Evolutionary conservation across 345 rosid genomes (phyloP).

Genomic region (Sonneratia caseolaris): DNA sequence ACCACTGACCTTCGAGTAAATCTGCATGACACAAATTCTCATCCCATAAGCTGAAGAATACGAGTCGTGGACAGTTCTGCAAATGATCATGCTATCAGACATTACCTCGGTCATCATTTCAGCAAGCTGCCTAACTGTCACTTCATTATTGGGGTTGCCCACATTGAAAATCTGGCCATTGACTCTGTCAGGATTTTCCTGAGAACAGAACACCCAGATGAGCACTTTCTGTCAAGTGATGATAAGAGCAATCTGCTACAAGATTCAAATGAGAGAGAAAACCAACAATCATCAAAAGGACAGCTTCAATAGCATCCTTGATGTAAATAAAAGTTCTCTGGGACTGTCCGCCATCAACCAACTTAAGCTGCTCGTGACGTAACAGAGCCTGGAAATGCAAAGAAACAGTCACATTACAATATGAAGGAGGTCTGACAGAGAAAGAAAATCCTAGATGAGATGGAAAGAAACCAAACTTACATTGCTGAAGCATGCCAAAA

Average conservation of each 20-base stretch:
- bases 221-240: not conserved
- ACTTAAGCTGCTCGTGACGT: conserved; percentile 44
- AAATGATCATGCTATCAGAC: not conserved
- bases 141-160: conserved; percentile 47
- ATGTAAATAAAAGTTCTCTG: conserved; percentile 44
- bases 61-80: not conserved
- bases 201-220: not conserved
- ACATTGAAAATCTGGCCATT: conserved; percentile 43
- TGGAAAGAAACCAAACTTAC: conserved; percentile 29
- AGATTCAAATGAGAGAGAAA: not conserved
- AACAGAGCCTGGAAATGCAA: conserved; percentile 27
- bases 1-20: conserved; percentile 31
- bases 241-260: not conserved
- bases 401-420: not conserved
- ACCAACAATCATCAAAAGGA: conserved; percentile 42
- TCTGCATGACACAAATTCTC: conserved; percentile 13
- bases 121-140: conserved; percentile 44
- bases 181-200: conserved; percentile 48
- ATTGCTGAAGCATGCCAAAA: conserved; percentile 95
- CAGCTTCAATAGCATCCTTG: conserved; percentile 49
- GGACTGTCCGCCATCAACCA: conserved; percentile 49
- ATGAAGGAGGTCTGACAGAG: not conserved
- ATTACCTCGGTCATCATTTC: conserved; percentile 47
- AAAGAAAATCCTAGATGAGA: not conserved
- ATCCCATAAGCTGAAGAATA: not conserved